Evolutionary conservation across 2,329 filamentous ascomycete genomes (phyloP), one percentile per base, ranked within the genome.

Genomic region (Bimuria novae-zelandiae): DNA sequence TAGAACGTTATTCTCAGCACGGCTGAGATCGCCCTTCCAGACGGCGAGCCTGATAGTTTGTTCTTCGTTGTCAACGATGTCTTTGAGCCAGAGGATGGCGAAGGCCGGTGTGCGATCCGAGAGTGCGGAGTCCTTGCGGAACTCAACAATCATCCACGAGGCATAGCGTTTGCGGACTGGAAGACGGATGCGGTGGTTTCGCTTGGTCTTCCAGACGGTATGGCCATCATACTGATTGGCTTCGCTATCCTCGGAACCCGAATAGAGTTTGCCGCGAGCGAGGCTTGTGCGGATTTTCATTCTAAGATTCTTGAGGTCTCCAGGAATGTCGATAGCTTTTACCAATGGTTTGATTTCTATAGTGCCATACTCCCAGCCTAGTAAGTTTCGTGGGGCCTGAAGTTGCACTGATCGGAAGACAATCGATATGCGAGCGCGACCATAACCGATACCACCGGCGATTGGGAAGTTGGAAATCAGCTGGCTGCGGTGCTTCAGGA

Each of bases 341-440:
- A 86, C 73, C 0, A 75, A 66, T 0, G 82, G 79, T n/a, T 82
- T 78, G 36, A 90, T 75, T 56, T 89, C 84, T 0, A 90, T 65
- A 0, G 88, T 90, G 4, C 88, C 89, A 51, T 85, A 87, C 21
- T 89, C 84, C 87, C 88, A 90, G 1, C 89, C 89, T 0, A 84
- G 73, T 27, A 87, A 70, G 45, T 83, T 78, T 5, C 71, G 76
- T 1, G 85, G 84, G 1, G 85, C 74, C 60, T 87, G 80, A 1
- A 89, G 71, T 52, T 87, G 80, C 2, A 90, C 79, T 51, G 86
- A 88, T 39, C 89, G 82, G 80, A 89, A 91, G 2, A 91, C 84
- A 76, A 91, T 79, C 14, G 87, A 90, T 51, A 92, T 79, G 10
- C 88, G 79, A 33, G 83, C 80, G 36, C 86, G 81, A 1, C 89